Base-by-base conservation (phyloP, 23 red algal species). In the Gracilaria gracilis region DNA sequence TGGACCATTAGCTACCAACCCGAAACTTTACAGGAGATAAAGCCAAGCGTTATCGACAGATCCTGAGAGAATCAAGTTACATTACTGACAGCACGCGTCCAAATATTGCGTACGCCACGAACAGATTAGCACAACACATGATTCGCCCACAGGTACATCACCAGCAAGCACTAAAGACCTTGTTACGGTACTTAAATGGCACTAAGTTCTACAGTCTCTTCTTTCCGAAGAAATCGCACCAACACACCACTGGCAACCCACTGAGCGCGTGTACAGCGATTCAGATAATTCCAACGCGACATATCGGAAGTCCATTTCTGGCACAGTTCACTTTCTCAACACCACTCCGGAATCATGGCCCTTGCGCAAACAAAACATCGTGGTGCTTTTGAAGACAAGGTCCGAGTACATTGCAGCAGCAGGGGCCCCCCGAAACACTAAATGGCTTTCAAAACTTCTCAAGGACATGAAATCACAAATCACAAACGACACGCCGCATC, bases 81-180 rank as follows among this genome's bases (percentile, higher is more conserved):
- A 85, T 85, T 33, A 47, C 81, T 9, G 28, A 85, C 49, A 47
- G 57, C 59, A 72, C 61, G 13, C 31, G 62, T 2, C 81, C 57
- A 15, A 59, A 85, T 12, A 67, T 85, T 28, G 21, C 57, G 17
- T 70, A 44, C 0, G 81, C 28, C 9, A 70, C 65, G 9, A 70
- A 70, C 25, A 16, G 14, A 3, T 5, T 70, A 38, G 23, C 65
- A 19, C 57, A 82, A 57, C 42, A 82, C 50, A 82, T 82, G 78
- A 6, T 31, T 0, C 3, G 29, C 3, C 50, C 78, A 57, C 48
- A 82, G 28, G 11, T 6, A 12, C 78, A 82, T 35, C 31, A 82
- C 24, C 0, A 19, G 47, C 46, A 58, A 58, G 78, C 48, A 23
- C 49, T 82, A n/a, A n/a, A n/a, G n/a, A n/a, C n/a, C n/a, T n/a